Conservation (phyloP, 306 rosid genomes). For the Prunus salicina region DNA sequence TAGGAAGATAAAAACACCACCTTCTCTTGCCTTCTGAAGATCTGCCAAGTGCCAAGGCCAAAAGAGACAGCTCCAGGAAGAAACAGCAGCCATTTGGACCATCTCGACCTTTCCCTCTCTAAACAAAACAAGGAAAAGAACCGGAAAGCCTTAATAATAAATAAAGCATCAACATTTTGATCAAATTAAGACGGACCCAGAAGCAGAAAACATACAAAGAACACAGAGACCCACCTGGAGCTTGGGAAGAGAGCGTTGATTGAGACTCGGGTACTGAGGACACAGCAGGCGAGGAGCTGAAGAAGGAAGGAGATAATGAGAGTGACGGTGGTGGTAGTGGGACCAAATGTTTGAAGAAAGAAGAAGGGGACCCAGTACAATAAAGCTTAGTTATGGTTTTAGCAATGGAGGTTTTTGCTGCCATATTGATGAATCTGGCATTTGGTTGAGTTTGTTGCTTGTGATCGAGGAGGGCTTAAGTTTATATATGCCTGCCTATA, state of each 20-base stretch:
- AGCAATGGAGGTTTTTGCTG: constrained; percentile 35
- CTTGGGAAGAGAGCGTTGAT: constrained; percentile 45
- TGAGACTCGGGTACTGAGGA: constrained; percentile 38
- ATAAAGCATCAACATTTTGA: background rate
- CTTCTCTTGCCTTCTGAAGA: constrained; percentile 87
- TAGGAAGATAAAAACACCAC: constrained; percentile 22
- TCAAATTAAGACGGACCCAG: constrained; percentile 13
- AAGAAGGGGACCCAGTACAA: constrained; percentile 11
- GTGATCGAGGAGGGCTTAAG: background rate
- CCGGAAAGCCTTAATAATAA: background rate
- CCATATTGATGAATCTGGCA: constrained; percentile 33
- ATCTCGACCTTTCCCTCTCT: constrained; percentile 51
- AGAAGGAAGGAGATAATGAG: constrained; percentile 21
- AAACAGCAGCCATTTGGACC: constrained; percentile 69
- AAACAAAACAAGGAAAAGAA: background rate
- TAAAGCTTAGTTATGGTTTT: constrained; percentile 42
- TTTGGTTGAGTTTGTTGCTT: background rate
- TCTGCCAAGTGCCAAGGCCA: constrained; percentile 99
- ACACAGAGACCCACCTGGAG: constrained; percentile 35
- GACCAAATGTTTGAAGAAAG: constrained; percentile 11
- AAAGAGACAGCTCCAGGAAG: constrained; percentile 88
- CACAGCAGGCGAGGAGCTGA: constrained; percentile 40
- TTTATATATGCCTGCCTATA: background rate
- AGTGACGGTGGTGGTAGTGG: constrained; percentile 8
- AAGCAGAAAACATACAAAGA: background rate